Conservation (phyloP, 441 rosid genomes). For the Omphalea diandra region DNA sequence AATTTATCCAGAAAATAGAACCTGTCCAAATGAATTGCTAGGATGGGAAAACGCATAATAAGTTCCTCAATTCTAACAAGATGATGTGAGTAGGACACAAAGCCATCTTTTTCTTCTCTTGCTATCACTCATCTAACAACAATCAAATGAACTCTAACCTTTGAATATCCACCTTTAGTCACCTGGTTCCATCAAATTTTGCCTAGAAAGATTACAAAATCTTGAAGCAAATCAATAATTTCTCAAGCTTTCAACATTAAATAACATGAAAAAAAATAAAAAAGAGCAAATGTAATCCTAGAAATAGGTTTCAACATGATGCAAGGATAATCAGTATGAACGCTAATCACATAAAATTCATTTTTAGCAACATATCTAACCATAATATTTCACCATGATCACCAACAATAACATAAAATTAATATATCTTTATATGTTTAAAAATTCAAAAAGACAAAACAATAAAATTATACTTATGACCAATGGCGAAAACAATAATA, state of each 20-base stretch:
- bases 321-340: slow-evolving; percentile 98
- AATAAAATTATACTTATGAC: slow-evolving; percentile 72
- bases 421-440: too few species aligned
- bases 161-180: slow-evolving; percentile 70
- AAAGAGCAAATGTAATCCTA: slow-evolving; percentile 58
- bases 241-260: background rate
- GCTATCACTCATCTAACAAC: slow-evolving; percentile 84
- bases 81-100: slow-evolving; percentile 59
- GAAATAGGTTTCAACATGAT: slow-evolving; percentile 88
- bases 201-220: too few species aligned
- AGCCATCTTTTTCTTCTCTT: slow-evolving; percentile 58
- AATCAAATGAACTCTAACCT: slow-evolving; percentile 93
- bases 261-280: background rate
- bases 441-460: too few species aligned
- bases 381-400: slow-evolving; percentile 13
- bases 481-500: slow-evolving; percentile 89
- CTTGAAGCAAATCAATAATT: background rate
- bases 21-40: slow-evolving; percentile 98
- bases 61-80: slow-evolving; percentile 82
- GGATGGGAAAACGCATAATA: slow-evolving; percentile 88
- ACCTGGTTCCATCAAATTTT: too few species aligned
- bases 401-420: too few species aligned
- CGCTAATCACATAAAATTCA: slow-evolving; percentile 85
- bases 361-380: slow-evolving; percentile 84
- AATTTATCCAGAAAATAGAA: slow-evolving; percentile 27